Evolutionary conservation across 2,329 filamentous ascomycete species (phyloP).

Genomic region (Cladosporium cucumerinum): DNA sequence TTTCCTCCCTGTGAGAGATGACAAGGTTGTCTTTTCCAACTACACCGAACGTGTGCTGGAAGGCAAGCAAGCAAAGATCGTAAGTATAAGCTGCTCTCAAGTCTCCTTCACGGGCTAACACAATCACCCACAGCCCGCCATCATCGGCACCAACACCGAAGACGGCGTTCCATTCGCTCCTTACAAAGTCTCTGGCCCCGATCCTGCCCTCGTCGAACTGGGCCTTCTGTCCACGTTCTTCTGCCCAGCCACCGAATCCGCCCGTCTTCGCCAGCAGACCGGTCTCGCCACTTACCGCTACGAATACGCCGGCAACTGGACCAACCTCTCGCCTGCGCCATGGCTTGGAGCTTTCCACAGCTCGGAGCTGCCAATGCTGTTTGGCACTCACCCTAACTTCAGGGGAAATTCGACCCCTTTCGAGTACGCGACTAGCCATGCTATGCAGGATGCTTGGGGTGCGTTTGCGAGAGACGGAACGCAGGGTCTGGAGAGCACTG

Average conservation of each 20-base stretch:
- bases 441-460: slow-evolving; percentile 27
- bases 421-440: slow-evolving; percentile 22
- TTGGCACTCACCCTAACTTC: slow-evolving; percentile 24
- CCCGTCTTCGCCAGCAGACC: slow-evolving; percentile 20
- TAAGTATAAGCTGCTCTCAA: not conserved
- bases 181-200: slow-evolving; percentile 18
- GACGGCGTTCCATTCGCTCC: slow-evolving; percentile 22
- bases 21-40: slow-evolving; percentile 9
- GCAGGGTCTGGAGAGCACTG: slow-evolving; percentile 26
- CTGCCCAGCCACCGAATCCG: slow-evolving; percentile 19
- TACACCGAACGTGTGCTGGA: slow-evolving; percentile 14
- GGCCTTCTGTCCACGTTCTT: slow-evolving; percentile 29
- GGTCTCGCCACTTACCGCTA: slow-evolving; percentile 28
- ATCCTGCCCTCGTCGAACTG: slow-evolving; percentile 13
- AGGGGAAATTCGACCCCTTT: slow-evolving; percentile 20
- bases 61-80: slow-evolving; percentile 17
- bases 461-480: slow-evolving; percentile 22
- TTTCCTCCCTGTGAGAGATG: slow-evolving; percentile 10
- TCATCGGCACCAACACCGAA: slow-evolving; percentile 30
- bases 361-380: slow-evolving; percentile 31
- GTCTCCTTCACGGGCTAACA: not conserved
- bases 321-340: slow-evolving; percentile 25
- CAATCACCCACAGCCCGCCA: slow-evolving; percentile 17
- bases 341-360: slow-evolving; percentile 34
- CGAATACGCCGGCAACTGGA: slow-evolving; percentile 31